Base-by-base conservation (phyloP, 257 asterid species). In the Marsdenia floribunda region DNA sequence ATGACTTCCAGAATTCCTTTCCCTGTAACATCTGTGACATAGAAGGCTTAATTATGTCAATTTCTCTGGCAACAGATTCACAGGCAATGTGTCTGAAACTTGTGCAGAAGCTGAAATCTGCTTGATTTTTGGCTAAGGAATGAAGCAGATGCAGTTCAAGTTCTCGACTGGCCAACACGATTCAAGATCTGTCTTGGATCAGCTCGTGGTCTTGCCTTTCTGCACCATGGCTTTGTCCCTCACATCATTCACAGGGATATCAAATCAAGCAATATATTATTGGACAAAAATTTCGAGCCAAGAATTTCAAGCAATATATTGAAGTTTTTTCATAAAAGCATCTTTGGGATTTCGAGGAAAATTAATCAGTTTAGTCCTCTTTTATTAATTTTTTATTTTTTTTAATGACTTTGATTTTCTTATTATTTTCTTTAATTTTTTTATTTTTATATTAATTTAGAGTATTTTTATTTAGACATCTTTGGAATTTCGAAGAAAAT, bases 201-300 rank as follows among this genome's bases (percentile, higher is more conserved):
- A 19, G 97, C 96, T 0, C 81, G 86, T 0, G 97, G 97, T 15
- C 79, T 92, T 3, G 90, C 93, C 0, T 92, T 92, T 68, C 90
- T 92, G 42, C 97, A 92, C 57, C 96, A 92, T 29, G 97, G 93
- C 0, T 84, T 92, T 50, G 82, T 86, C 44, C 97, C 97, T 2
- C 97, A 89, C 82, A 83, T 92, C 37, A 92, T 92, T 37, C 97
- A 92, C 79, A 79, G 97, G 40, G 97, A 92, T 78, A 87, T 92
- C 71, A 92, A 92, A 81, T 88, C 96, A 2, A 87, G 96, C 83
- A 91, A 91, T 68, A 90, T 91, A 76, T 75, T 91, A 37, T 42
- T 92, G 76, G 92, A 87, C 76, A 60, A 60, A 8, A 81, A 86
- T 19, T 86, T 92, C 42, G 88, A 88, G 35, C 83, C 97, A 0